These are phyloP conservation scores for Bertia moriformis DNA, from an alignment of 2,329 filamentous ascomycete species.

Conservation along the genomic window DNA sequence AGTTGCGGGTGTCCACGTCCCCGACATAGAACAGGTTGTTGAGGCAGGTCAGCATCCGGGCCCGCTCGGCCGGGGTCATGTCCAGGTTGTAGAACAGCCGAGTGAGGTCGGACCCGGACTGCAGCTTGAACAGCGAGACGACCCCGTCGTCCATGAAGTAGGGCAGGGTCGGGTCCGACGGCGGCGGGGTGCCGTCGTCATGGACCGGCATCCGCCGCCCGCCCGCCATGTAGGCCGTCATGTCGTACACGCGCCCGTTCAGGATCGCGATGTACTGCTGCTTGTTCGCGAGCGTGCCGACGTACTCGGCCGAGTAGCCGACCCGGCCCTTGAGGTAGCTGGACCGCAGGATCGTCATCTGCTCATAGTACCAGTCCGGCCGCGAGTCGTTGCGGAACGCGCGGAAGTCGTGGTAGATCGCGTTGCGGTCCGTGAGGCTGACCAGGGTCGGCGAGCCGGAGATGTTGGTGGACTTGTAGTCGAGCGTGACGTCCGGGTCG, in stretches of 20 bases:
- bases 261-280: slow-evolving; percentile 63
- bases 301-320: slow-evolving; percentile 67
- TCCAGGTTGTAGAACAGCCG: slow-evolving; percentile 65
- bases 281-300: slow-evolving; percentile 53
- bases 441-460: slow-evolving; percentile 53
- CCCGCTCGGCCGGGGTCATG: slow-evolving; percentile 38
- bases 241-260: slow-evolving; percentile 71
- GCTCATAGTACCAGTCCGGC: slow-evolving; percentile 83
- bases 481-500: slow-evolving; percentile 63
- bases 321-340: slow-evolving; percentile 78
- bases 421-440: slow-evolving; percentile 55
- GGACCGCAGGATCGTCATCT: slow-evolving; percentile 63
- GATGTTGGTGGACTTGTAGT: slow-evolving; percentile 68
- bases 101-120: slow-evolving; percentile 66
- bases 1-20: slow-evolving; percentile 81
- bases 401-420: slow-evolving; percentile 84
- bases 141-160: slow-evolving; percentile 73
- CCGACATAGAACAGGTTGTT: slow-evolving; percentile 93
- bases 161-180: slow-evolving; percentile 30
- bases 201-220: slow-evolving; percentile 52
- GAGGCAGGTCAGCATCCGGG: slow-evolving; percentile 66
- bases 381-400: slow-evolving; percentile 67
- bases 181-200: slow-evolving; percentile 30
- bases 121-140: slow-evolving; percentile 60
- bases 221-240: slow-evolving; percentile 69